Percentiles rank a stretch among this genome's conserved stretches.
These are phyloP conservation scores for Claviceps sorghi DNA, from an alignment of 2,329 filamentous ascomycete species.

Conservation along the genomic window DNA sequence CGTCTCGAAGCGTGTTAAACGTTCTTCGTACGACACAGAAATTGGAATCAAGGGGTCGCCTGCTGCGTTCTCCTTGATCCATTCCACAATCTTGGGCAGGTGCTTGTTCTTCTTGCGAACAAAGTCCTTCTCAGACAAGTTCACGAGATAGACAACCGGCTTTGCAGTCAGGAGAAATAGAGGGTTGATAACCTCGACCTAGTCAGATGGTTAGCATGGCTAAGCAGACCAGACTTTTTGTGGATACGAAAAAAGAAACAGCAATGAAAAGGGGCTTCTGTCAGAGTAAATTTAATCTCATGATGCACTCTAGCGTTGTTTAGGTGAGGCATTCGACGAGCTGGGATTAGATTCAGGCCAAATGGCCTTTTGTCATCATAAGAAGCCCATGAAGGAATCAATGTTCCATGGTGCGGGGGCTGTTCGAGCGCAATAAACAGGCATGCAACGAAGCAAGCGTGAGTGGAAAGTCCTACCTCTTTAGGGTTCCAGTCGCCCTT, in stretches of 20 bases:
- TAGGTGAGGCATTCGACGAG: conserved; percentile 86
- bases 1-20: conserved; percentile 64
- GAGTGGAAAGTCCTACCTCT: conserved; percentile 55
- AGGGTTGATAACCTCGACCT: conserved; percentile 97
- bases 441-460: conserved; percentile 10
- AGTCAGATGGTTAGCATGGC: conserved; percentile 11
- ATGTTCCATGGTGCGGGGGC: background rate
- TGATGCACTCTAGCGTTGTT: conserved; percentile 59
- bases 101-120: conserved; percentile 99
- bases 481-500: conserved; percentile 83
- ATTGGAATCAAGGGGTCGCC: conserved; percentile 88
- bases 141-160: conserved; percentile 92
- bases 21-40: conserved; percentile 86
- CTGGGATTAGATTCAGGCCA: conserved; percentile 95
- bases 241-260: conserved; percentile 6
- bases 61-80: conserved; percentile 80
- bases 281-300: conserved; percentile 83
- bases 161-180: conserved; percentile 91
- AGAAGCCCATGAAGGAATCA: conserved; percentile 19
- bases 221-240: conserved; percentile 1
- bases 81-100: conserved; percentile 80
- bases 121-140: conserved; percentile 93
- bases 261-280: conserved; percentile 12
- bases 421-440: background rate
- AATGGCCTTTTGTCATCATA: conserved; percentile 98